Evolutionary conservation across 2,329 filamentous ascomycete genomes (phyloP), one percentile per base, ranked within the genome.

Genomic region (Zymoseptoria ardabiliae): DNA sequence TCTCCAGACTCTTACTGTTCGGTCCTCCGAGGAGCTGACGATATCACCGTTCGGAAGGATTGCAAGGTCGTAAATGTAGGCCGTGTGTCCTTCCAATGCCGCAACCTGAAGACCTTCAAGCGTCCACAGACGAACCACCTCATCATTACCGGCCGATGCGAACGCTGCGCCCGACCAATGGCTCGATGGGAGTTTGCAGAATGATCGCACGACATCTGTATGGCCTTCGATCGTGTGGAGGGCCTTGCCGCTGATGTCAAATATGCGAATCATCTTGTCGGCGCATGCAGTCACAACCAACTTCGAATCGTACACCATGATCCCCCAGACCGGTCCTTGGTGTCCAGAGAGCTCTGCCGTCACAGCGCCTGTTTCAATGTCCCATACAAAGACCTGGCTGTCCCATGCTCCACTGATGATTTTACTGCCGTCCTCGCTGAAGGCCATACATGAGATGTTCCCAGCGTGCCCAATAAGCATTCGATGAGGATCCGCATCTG

Each of bases 381-480:
- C 82, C 94, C 94, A 99, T 56, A 97, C 78, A 57, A 91, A 87
- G 25, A 91, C 92, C 64, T 91, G 88, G 28, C 85, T 85, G 74
- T 99, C 94, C 94, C 94, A 99, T 68, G 92, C 90, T 30, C 93
- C 94, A 65, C 93, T 97, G 53, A 97, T 86, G 49, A 97, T 81
- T 72, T 85, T 90, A 52, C 78, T 83, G 1, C 87, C 88, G 60
- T 86, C 82, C 0, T 87, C 83, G 55, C 87, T 87, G 17, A 90
- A 86, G 69, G 96, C 90, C 51, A 99, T 77, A 8, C 92, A 83
- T 73, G 93, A 97, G 52, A 99, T 86, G 69, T 97, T 97, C 72
- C 89, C 84, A 20, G 84, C 82, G 72, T 99, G 94, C 11, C 94
- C 93, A 55, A 96, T 79, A 9, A 99, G 81, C 63, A 97, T 81